A percentile compares a stretch with the other conserved stretches of the same genome.
phyloP scores from a whole-genome alignment of 106 monocot genomes.

The Gastrodia elata region DNA sequence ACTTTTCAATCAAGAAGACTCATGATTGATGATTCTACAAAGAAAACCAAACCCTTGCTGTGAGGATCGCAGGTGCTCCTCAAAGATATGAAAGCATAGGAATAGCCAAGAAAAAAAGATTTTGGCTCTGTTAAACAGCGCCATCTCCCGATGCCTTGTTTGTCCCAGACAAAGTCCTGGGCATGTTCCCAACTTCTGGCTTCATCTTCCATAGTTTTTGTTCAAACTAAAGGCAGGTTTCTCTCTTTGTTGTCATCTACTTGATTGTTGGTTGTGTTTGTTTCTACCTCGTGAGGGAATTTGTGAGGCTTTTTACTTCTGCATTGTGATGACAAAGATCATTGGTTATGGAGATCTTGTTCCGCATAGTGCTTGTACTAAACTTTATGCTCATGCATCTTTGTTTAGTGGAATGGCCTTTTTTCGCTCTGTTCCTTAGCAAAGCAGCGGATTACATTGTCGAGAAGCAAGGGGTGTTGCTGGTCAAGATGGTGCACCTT shows the following conservation, averaged over 20 bases:
- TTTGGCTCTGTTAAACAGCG: slow-evolving; percentile 33
- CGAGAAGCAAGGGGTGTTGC: slow-evolving; percentile 69
- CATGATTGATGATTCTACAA: slow-evolving; percentile 22
- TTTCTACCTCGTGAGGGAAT: slow-evolving; percentile 45
- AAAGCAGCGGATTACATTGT: slow-evolving; percentile 77
- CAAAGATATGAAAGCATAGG: slow-evolving; percentile 9
- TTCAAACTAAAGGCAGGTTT: slow-evolving; percentile 35
- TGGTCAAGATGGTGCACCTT: slow-evolving; percentile 51
- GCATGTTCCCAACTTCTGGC: slow-evolving; percentile 17
- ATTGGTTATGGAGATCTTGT: slow-evolving; percentile 89
- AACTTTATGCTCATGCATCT: slow-evolving; percentile 70
- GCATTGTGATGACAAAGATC: slow-evolving; percentile 84
- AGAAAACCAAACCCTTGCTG: slow-evolving; percentile 16
- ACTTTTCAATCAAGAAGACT: background rate
- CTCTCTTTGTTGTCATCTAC: slow-evolving; percentile 40
- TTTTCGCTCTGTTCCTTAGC: slow-evolving; percentile 50
- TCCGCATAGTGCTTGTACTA: slow-evolving; percentile 39
- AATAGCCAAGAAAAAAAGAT: slow-evolving; percentile 24
- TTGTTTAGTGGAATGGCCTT: slow-evolving; percentile 81
- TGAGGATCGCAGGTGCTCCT: too few relatives aligned
- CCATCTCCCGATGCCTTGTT: slow-evolving; percentile 22
- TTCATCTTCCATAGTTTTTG: slow-evolving; percentile 16
- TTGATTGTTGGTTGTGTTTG: slow-evolving; percentile 26
- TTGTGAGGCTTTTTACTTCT: slow-evolving; percentile 79
- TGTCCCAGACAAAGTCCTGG: slow-evolving; percentile 3